These are phyloP conservation scores for Lagenidium giganteum DNA, from an alignment of 352 stramenopile species.

Conservation along the genomic window DNA sequence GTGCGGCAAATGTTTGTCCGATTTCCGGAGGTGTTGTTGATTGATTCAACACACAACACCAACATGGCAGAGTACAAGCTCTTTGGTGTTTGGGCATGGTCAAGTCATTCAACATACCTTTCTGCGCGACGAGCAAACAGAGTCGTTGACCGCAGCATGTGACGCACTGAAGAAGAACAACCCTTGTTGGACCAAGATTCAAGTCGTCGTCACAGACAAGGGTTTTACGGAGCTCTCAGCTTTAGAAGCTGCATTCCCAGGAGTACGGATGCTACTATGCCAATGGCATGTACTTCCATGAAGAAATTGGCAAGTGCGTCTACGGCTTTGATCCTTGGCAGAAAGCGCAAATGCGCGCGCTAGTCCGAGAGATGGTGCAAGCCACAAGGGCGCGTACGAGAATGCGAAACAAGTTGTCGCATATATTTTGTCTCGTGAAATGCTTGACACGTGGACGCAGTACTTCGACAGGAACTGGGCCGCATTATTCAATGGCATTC, in stretches of 20 bases:
- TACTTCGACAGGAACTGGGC: slow-evolving; percentile 14
- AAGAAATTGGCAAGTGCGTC: too few relatives aligned
- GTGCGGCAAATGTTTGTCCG: not conserved
- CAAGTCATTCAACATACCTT: slow-evolving; percentile 4
- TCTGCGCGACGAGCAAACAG: not conserved
- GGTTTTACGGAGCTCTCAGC: slow-evolving; percentile 2
- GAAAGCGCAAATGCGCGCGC: slow-evolving; percentile 1
- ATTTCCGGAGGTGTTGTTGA: slow-evolving; percentile 3
- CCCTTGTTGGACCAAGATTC: not conserved
- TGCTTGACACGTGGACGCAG: too few relatives aligned
- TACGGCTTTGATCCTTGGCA: slow-evolving; percentile 3
- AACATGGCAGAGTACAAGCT: slow-evolving; percentile 5
- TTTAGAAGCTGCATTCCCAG: slow-evolving; percentile 2
- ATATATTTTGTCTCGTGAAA: too few relatives aligned
- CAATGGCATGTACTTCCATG: slow-evolving; percentile 3
- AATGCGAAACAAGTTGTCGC: too few relatives aligned
- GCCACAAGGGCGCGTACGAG: too few relatives aligned
- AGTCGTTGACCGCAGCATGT: not conserved
- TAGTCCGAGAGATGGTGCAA: not conserved
- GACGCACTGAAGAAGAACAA: slow-evolving; percentile 2
- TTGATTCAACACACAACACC: slow-evolving; percentile 5
- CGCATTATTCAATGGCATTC: too few relatives aligned
- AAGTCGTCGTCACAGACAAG: slow-evolving; percentile 4
- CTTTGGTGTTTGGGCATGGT: slow-evolving; percentile 1
- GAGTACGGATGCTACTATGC: not conserved